Evolutionary conservation across 306 rosid genomes (phyloP).

Genomic region (Cucurbita ficifolia): DNA sequence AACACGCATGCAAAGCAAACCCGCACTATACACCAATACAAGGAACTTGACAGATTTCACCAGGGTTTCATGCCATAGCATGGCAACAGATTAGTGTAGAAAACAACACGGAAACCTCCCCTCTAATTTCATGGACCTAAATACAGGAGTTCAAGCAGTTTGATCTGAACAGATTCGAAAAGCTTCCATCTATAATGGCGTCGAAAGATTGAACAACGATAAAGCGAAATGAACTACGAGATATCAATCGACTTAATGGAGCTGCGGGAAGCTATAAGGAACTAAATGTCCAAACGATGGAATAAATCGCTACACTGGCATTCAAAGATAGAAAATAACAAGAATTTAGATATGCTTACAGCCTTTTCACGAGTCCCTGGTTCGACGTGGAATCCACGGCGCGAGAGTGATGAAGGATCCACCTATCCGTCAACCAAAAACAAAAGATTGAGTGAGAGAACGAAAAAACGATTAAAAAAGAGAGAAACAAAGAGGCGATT

Average conservation of each 20-base stretch:
- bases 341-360: conserved; percentile 27
- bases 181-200: neutral
- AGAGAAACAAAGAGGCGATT: neutral
- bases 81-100: neutral
- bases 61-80: neutral
- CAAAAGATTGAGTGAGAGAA: neutral
- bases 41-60: neutral
- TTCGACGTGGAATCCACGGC: conserved; percentile 63
- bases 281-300: neutral
- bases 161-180: conserved; percentile 2
- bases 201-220: neutral
- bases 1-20: neutral
- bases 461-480: neutral
- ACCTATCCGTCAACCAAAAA: conserved; percentile 20
- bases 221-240: neutral
- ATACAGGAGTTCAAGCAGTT: neutral
- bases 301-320: neutral
- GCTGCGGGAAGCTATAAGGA: neutral
- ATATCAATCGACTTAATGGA: neutral
- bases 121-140: neutral
- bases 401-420: conserved; percentile 28
- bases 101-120: neutral
- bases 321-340: neutral
- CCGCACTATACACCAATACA: neutral
- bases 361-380: conserved; percentile 83